Base-by-base conservation (phyloP, 2,329 filamentous ascomycete species). In the Herpotrichia juniperi region DNA sequence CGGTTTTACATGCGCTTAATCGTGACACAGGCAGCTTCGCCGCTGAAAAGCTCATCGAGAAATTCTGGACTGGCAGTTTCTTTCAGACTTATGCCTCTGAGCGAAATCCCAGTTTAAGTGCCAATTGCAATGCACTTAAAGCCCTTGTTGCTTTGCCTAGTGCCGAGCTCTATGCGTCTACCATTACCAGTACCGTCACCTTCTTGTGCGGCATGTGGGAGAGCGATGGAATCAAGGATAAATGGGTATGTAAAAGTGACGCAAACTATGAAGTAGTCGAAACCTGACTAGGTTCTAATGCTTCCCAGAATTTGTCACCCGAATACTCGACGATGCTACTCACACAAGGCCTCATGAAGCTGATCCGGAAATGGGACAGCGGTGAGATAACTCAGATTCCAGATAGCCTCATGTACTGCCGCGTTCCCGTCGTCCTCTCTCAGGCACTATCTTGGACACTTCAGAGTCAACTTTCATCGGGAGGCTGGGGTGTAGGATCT, bases 121-220 rank as follows among this genome's bases (percentile, higher is more conserved):
- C 71, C 2, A 75, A 74, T 54, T 72, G 67, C 51, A 72, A 74
- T 50, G 66, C 64, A 9, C 50, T 75, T 3, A 25, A 67, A 28
- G 65, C 69, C 9, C 55, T 74, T 9, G 56, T 74, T 25, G 42
- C 42, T 5, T 16, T 28, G 3, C 24, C 34, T 6, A 30, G 51
- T 11, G 31, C 49, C 9, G 32, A 24, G 3, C 47, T 42, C 34
- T 56, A 56, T 24, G 46, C 53, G 21, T 30, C 42, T 16, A 19
- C 47, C 24, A 58, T 59, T 17, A 37, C 48, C 7, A 54, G 54
- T 26, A 43, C 37, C 24, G 48, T 44, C 11, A 45, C 22, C 21
- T 59, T 54, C 32, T 32, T 59, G 16, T 37, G 22, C 30, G 35
- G 48, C 14, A 30, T 21, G 9, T 59, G 56, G 56, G 46, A 32